Conservation (phyloP, 2,329 filamentous ascomycete species). For the Exserohilum rostratum region DNA sequence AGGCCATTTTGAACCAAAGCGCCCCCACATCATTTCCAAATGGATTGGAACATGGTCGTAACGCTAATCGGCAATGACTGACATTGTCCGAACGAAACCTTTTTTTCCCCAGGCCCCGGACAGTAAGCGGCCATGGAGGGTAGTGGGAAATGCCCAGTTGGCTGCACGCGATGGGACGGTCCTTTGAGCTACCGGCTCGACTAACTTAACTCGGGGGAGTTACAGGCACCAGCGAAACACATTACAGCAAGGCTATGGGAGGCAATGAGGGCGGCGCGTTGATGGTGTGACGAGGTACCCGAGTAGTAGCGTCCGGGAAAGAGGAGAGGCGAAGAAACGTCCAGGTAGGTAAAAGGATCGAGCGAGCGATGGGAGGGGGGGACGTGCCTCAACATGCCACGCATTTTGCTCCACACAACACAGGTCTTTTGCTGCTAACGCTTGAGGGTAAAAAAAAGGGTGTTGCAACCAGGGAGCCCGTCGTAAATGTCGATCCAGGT, state of each 20-base stretch:
- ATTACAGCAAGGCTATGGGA: conserved; percentile 10
- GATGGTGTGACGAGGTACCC: conserved; percentile 25
- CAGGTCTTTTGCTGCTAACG: conserved; percentile 1
- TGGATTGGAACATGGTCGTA: not conserved
- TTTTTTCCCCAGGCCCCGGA: not conserved
- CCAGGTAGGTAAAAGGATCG: conserved; percentile 6
- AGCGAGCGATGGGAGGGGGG: conserved; percentile 2
- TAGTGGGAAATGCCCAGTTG: not conserved
- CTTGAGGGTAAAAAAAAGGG: not conserved
- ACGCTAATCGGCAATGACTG: conserved; percentile 5
- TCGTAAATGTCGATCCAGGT: not conserved
- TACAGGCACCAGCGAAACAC: conserved; percentile 15
- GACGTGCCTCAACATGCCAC: conserved; percentile 13
- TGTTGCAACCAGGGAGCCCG: not conserved
- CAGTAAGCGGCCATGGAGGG: not conserved
- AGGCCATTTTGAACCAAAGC: conserved; percentile 1
- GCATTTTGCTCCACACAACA: not conserved
- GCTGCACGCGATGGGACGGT: not conserved
- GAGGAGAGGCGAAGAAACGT: conserved; percentile 30
- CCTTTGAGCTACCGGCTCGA: not conserved
- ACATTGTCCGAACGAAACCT: conserved; percentile 2
- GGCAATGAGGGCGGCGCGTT: conserved; percentile 18
- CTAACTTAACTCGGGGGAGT: not conserved
- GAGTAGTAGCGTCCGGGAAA: conserved; percentile 24
- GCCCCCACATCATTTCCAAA: too few species aligned